Conservation (phyloP, 2,329 filamentous ascomycete genomes). For the Cladophialophora yegresii region DNA sequence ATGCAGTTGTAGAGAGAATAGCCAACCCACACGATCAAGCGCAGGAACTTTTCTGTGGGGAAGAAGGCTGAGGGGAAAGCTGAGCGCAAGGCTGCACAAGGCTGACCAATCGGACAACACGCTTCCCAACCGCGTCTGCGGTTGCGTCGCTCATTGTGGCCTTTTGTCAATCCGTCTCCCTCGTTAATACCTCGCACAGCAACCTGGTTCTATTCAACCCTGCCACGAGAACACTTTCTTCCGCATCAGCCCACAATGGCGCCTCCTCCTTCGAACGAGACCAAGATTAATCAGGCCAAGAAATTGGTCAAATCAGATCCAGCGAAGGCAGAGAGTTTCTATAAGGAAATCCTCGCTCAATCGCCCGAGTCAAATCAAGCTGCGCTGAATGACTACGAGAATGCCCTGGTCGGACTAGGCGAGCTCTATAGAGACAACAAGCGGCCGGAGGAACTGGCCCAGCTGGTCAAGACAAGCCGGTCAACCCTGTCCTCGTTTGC, state of each 20-base stretch:
- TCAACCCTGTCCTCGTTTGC: constrained; percentile 93
- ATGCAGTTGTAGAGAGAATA: neutral
- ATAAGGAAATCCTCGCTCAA: constrained; percentile 85
- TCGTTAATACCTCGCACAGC: neutral
- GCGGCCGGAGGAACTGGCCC: constrained; percentile 80
- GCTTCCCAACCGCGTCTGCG: constrained; percentile 14
- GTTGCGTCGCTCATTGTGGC: constrained; percentile 21
- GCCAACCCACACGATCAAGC: neutral
- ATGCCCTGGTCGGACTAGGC: constrained; percentile 81
- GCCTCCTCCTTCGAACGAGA: constrained; percentile 54
- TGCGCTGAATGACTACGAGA: constrained; percentile 88
- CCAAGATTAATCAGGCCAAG: constrained; percentile 84
- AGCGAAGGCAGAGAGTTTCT: constrained; percentile 79
- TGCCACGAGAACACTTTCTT: neutral
- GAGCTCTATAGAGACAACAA: constrained; percentile 85
- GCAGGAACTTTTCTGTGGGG: constrained; percentile 16
- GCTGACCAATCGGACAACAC: constrained; percentile 4
- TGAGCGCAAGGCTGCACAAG: neutral
- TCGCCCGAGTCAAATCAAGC: constrained; percentile 82
- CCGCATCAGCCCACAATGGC: constrained; percentile 44
- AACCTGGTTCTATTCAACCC: neutral
- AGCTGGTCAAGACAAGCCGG: constrained; percentile 85
- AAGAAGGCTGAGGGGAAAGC: neutral
- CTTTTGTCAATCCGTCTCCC: constrained; percentile 8
- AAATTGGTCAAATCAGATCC: constrained; percentile 78